Evolutionary conservation across 1,284 basidiomycete species (phyloP), one percentile per base, ranked within the genome.

Genomic region (Papiliotrema terrestris): DNA sequence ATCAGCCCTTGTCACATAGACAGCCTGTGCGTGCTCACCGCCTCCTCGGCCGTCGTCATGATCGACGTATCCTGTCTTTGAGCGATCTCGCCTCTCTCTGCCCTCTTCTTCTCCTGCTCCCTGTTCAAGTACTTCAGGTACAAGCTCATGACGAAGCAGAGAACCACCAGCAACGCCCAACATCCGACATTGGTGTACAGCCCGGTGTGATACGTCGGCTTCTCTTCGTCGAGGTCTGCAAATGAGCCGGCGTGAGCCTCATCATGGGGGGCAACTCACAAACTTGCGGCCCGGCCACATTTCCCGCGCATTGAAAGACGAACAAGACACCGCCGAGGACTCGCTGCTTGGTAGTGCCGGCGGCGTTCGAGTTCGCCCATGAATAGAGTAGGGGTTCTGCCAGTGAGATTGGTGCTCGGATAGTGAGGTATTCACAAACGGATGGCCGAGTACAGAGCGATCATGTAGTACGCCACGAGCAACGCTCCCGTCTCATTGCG

Each of bases 41-140:
- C 42, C 66, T 68, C 38, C 66, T 63, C 53, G 77, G 69, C 64
- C 1, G 65, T 72, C 0, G 71, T 60, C 59, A 79, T 80, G 22
- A 63, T 61, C 5, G 61, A 63, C 23, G 51, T 61, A 36, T 63
- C 61, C 43, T 45, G 35, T 9, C 57, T 45, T 19, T 54, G n/a
- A 25, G 29, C 54, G 2, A 52, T 32, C 17, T 49, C 39, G 35
- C 80, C 80, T n/a, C 74, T 58, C 2, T 67, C 65, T 9, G 66
- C 65, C 11, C 80, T 75, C 2, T 61, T 67, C 8, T 57, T 60
- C 3, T 70, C 74, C 50, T 81, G 79, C 47, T 68, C 66, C 23
- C 67, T 73, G 63, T 82, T 82, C 3, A 76, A 70, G 55, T 69
- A 74, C 4, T 69, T 60, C 11, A 82, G 72, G 60, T 78, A 81